phyloP scores from a whole-genome alignment of 768 basidiomycete species.

The Leccinum olivaceopallidum region DNA sequence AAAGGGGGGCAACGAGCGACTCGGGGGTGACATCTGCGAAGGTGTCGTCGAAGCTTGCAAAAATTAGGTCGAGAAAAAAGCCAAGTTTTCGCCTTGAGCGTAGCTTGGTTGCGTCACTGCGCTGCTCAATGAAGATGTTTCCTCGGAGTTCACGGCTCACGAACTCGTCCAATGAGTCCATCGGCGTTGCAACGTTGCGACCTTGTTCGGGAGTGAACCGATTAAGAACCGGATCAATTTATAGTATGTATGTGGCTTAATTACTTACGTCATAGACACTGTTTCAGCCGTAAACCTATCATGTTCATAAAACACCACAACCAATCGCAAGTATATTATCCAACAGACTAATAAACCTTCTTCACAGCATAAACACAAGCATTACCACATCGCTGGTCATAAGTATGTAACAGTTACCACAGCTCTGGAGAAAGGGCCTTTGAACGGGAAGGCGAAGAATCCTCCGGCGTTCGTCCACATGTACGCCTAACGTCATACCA shows the following conservation, averaged over 20 bases:
- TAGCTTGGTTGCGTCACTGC: background rate
- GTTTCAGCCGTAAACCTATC: too few relatives aligned
- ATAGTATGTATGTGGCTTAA: background rate
- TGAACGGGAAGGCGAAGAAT: conserved; percentile 2
- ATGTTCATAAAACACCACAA: background rate
- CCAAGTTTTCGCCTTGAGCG: background rate
- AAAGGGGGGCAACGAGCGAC: background rate
- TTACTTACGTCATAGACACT: too few relatives aligned
- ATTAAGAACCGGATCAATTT: background rate
- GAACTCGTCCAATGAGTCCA: background rate
- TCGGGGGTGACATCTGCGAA: background rate
- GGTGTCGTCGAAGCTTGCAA: background rate
- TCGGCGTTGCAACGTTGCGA: background rate
- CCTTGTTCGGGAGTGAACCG: background rate
- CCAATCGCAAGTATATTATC: background rate
- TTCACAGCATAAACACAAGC: background rate
- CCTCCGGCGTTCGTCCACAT: background rate
- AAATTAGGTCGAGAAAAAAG: background rate
- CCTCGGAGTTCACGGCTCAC: background rate
- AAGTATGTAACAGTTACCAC: background rate
- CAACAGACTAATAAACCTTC: background rate
- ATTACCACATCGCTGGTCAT: background rate
- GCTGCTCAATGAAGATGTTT: background rate
- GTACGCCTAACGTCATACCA: background rate
- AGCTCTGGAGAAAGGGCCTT: background rate